Conservation (phyloP, 164 flowering plant genomes). For the Chloranthus sessilifolius region DNA sequence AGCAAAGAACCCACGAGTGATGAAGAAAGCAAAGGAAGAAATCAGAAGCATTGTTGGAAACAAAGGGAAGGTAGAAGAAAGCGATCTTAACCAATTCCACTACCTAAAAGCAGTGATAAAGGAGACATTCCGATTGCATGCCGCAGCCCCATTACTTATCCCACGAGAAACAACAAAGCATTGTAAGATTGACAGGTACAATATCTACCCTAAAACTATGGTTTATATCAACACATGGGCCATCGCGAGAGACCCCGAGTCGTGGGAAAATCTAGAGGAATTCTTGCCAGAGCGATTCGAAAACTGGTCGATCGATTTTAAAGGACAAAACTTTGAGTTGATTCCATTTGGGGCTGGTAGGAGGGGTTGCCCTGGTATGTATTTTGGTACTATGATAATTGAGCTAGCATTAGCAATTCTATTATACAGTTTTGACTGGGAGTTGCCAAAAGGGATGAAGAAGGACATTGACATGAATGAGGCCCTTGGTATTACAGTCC, state of each 20-base stretch:
- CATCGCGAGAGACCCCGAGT: slow-evolving; percentile 8
- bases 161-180: slow-evolving; percentile 11
- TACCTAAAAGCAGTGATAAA: slow-evolving; percentile 17
- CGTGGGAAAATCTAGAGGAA: slow-evolving; percentile 15
- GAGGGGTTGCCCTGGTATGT: slow-evolving; percentile 15
- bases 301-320: slow-evolving; percentile 6
- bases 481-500: slow-evolving; percentile 3
- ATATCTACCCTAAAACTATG: slow-evolving; percentile 14
- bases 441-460: slow-evolving; percentile 11
- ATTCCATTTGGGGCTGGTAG: slow-evolving; percentile 16
- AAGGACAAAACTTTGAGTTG: slow-evolving; percentile 13
- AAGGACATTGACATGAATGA: slow-evolving; percentile 10
- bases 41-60: slow-evolving; percentile 5
- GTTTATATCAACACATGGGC: slow-evolving; percentile 10
- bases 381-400: slow-evolving; percentile 5
- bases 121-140: slow-evolving; percentile 18
- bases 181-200: slow-evolving; percentile 12
- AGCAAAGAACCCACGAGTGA: slow-evolving; percentile 6
- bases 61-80: slow-evolving; percentile 17
- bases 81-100: slow-evolving; percentile 11
- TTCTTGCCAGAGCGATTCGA: slow-evolving; percentile 18
- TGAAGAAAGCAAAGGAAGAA: slow-evolving; percentile 18
- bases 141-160: slow-evolving; percentile 7
- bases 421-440: slow-evolving; percentile 10
- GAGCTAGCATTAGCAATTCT: slow-evolving; percentile 14